Evolutionary conservation across 2,329 filamentous ascomycete species (phyloP), one percentile per base, ranked within the genome.

Genomic region (Trichoderma hamatum): DNA sequence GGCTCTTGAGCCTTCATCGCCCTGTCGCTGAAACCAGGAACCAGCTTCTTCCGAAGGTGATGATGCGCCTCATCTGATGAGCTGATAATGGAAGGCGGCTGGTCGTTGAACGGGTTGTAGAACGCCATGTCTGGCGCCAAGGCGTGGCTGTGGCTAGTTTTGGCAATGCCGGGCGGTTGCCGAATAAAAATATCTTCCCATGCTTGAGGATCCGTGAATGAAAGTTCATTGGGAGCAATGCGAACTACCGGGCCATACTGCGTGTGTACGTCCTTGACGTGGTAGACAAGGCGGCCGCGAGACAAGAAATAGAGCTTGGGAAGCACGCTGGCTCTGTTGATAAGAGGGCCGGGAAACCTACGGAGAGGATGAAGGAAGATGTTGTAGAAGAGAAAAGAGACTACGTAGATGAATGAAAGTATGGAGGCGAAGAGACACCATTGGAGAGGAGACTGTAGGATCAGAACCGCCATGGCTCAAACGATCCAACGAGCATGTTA

Each of bases 241-340:
- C 84, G 81, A 10, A 86, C 83, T 1, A 85, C 78, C 1, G 78
- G 76, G 5, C 84, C 84, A 71, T 83, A 83, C 51, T 75, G 70
- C 6, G 75, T 71, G 72, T 83, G 82, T 16, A 83, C 73, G 3
- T 72, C 71, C 34, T 74, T 73, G 60, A 78, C 69, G 64, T 76
- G 73, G 32, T 74, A 74, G 24, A 74, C 72, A 3, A 78, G 69
- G 14, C 71, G 73, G 28, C 78, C 77, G 3, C 70, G 67, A 19
- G 72, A 55, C 0, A 58, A 4, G 10, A 7, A 16, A 6, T 58
- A 58, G 19, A 58, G 16, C n/a, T 36, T 58, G 1, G 54, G n/a
- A 3, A 58, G 4, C 1, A 58, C n/a, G n/a, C 3, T 24, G 10
- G n/a, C 30, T 36, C 70, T 28, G 65, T 67, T 59, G 43, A 49